Evolutionary conservation across 106 monocot species (phyloP).

Genomic region (Acanthochlamys bracteata): DNA sequence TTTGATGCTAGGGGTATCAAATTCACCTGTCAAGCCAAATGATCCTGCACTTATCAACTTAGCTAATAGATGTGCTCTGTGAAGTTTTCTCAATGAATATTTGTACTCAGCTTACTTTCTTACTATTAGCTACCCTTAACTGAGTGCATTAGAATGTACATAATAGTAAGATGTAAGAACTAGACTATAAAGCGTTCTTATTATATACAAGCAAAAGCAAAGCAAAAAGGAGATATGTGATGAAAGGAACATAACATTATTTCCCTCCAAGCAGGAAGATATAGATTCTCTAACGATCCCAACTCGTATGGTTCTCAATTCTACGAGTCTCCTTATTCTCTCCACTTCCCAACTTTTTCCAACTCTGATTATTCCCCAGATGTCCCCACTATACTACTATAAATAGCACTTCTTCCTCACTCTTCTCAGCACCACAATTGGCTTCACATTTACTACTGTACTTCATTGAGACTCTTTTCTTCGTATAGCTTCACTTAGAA

Average conservation of each 20-base stretch:
- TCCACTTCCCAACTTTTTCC: background rate
- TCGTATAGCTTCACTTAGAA: background rate
- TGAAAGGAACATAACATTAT: background rate
- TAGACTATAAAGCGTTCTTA: too few species aligned
- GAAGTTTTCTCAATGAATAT: background rate
- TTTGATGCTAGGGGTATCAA: too few species aligned
- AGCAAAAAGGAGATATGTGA: background rate
- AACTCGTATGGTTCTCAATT: background rate
- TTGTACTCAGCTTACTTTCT: background rate
- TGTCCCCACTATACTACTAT: background rate
- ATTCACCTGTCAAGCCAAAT: too few species aligned
- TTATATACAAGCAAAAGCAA: background rate
- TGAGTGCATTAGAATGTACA: background rate
- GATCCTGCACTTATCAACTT: too few species aligned
- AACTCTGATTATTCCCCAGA: background rate
- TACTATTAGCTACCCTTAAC: background rate
- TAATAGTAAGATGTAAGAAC: background rate
- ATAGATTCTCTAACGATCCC: background rate
- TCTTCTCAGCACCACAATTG: background rate
- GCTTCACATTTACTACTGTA: background rate
- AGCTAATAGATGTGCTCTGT: too few species aligned
- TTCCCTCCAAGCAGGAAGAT: background rate
- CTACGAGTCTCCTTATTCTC: slow-evolving; percentile 1
- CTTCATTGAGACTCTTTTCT: background rate
- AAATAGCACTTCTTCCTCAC: background rate